Evolutionary conservation across 2,329 filamentous ascomycete genomes (phyloP), one percentile per base, ranked within the genome.

Genomic region (Fusarium camptoceras): DNA sequence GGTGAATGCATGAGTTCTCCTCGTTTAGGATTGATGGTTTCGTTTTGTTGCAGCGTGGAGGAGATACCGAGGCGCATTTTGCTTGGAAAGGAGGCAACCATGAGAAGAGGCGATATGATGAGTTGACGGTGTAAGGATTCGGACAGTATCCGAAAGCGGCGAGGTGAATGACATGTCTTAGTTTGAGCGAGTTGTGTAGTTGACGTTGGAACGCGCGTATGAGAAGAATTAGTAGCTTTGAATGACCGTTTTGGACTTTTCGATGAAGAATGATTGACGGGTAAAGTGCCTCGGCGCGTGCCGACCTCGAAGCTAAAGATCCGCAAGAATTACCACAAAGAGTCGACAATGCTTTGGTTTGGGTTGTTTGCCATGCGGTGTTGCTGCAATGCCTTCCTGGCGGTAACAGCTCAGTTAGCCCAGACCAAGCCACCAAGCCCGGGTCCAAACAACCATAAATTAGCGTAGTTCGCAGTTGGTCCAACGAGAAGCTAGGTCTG

Each of bases 11-110:
- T 57, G 63, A 47, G 34, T 37, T 50, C 27, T 37, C 20, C 54
- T 64, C 18, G 22, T 27, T 71, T 63, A 31, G 39, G 6, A 39
- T 49, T 53, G 63, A 24, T 55, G 39, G 22, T 55, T 30, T 44
- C 16, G 42, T 55, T 54, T 46, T 42, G 27, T 47, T 50, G 28
- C 43, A 27, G 28, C 31, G 51, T 56, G 51, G 39, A 47, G 41
- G 46, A 68, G 47, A 60, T 71, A 71, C 72, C 72, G 72, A 74
- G 72, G 72, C 55, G 59, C 46, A 70, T 24, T 22, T 14, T 55
- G 28, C 42, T 54, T 49, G 44, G 39, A 37, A 54, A 41, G 31
- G 39, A 39, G 39, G 30, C 30, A 56, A n/a, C 42, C 31, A 49
- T 42, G 47, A 55, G 41, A 54, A 49, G 34, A 48, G 25, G 28